Conservation (phyloP, 164 flowering plant species). For the Vitis cinerea region DNA sequence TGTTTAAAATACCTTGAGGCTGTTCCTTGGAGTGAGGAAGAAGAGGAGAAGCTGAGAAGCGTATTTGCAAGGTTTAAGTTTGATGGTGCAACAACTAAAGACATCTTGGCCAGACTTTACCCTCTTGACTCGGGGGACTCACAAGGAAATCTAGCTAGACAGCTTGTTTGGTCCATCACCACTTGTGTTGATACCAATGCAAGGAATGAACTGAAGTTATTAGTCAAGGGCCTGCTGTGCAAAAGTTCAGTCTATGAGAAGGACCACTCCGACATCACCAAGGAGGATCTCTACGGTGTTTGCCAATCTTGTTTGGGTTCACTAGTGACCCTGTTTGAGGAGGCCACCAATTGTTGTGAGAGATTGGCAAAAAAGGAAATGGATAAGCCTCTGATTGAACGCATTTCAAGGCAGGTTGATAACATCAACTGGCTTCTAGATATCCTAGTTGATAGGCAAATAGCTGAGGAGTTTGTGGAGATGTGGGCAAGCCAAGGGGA, state of each 20-base stretch:
- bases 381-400: slow-evolving; percentile 55
- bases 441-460: slow-evolving; percentile 68
- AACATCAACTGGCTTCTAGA: slow-evolving; percentile 86
- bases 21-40: slow-evolving; percentile 92
- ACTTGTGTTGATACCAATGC: slow-evolving; percentile 51
- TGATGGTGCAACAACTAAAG: slow-evolving; percentile 52
- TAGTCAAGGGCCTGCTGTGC: slow-evolving; percentile 80
- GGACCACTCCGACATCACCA: slow-evolving; percentile 50
- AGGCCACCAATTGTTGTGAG: slow-evolving; percentile 33
- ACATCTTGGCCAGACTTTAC: slow-evolving; percentile 64
- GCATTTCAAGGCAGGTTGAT: slow-evolving; percentile 76
- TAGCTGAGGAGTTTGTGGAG: slow-evolving; percentile 80
- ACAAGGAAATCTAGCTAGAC: slow-evolving; percentile 51
- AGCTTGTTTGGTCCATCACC: slow-evolving; percentile 71
- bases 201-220: slow-evolving; percentile 66
- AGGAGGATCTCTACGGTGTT: slow-evolving; percentile 61
- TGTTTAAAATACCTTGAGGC: slow-evolving; percentile 88
- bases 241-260: slow-evolving; percentile 80
- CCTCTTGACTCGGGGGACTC: slow-evolving; percentile 28
- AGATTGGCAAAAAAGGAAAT: slow-evolving; percentile 20
- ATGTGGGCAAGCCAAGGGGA: slow-evolving; percentile 67
- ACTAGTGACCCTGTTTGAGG: slow-evolving; percentile 50
- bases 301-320: slow-evolving; percentile 56
- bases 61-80: slow-evolving; percentile 53
- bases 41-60: slow-evolving; percentile 78